These are phyloP conservation scores for Fusarium sublunatum DNA, from an alignment of 2,329 filamentous ascomycete genomes.

Conservation along the genomic window DNA sequence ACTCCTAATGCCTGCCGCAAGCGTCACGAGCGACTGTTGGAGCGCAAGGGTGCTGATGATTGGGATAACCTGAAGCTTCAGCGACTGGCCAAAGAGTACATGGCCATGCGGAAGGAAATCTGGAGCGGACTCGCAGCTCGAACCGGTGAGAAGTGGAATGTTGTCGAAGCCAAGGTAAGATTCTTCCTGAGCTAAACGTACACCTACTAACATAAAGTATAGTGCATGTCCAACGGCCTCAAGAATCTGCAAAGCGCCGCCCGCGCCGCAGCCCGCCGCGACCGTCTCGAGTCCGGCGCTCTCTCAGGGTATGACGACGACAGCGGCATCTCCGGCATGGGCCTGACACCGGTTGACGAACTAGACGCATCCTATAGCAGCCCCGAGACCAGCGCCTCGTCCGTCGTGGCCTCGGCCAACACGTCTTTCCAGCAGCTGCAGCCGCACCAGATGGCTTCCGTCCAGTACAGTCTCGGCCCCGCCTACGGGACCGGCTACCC, in stretches of 20 bases:
- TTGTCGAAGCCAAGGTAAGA: conserved; percentile 70
- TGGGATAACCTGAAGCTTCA: conserved; percentile 84
- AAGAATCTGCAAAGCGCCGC: conserved; percentile 81
- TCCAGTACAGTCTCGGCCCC: conserved; percentile 43
- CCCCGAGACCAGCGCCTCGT: conserved; percentile 61
- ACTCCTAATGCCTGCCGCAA: conserved; percentile 88
- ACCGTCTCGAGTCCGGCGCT: conserved; percentile 63
- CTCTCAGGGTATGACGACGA: conserved; percentile 72
- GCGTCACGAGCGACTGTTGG: conserved; percentile 85
- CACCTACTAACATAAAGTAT: conserved; percentile 9
- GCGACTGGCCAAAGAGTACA: conserved; percentile 80
- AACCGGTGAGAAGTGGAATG: conserved; percentile 86
- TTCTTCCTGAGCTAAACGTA: not conserved
- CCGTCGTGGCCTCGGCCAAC: conserved; percentile 55
- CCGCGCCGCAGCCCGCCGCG: conserved; percentile 73
- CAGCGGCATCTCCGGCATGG: conserved; percentile 74
- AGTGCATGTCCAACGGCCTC: conserved; percentile 87
- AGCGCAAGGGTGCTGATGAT: conserved; percentile 78
- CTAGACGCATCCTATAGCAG: conserved; percentile 68
- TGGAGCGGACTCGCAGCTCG: conserved; percentile 79
- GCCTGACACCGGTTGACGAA: conserved; percentile 69
- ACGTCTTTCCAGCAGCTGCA: conserved; percentile 47
- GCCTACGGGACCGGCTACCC: conserved; percentile 42
- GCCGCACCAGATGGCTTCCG: conserved; percentile 39
- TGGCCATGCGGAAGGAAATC: conserved; percentile 81